Percentiles rank a stretch among this genome's conserved stretches.
Conservation (phyloP, 169 alveolate genomes). For the Cryptosporidium sp. region DNA sequence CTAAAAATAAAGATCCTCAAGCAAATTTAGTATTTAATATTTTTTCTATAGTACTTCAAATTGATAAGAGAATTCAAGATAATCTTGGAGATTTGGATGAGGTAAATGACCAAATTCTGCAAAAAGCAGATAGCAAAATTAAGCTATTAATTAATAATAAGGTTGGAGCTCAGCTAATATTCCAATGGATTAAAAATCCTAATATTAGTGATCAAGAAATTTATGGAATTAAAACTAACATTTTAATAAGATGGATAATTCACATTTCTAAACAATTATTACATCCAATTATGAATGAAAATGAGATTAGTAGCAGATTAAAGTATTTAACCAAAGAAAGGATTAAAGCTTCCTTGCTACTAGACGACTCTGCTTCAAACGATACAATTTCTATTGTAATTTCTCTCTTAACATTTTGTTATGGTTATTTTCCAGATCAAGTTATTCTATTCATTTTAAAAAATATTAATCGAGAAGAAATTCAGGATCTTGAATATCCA, state of each 20-base stretch:
- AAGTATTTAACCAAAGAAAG: conserved; percentile 19
- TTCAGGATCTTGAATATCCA: not conserved
- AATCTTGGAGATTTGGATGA: conserved; percentile 25
- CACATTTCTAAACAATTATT: conserved; percentile 37
- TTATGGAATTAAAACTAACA: conserved; percentile 8
- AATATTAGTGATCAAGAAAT: not conserved
- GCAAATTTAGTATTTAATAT: conserved; percentile 5
- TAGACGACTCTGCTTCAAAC: conserved; percentile 30
- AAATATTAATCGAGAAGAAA: conserved; percentile 6
- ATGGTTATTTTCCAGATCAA: conserved; percentile 35
- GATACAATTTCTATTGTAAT: conserved; percentile 46
- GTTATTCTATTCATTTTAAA: conserved; percentile 2
- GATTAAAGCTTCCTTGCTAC: conserved; percentile 15
- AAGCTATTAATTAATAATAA: conserved; percentile 28
- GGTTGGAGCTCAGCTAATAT: conserved; percentile 33
- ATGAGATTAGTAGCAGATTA: conserved; percentile 21
- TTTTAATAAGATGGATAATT: conserved; percentile 25
- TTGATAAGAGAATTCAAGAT: conserved; percentile 11
- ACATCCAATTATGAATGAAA: conserved; percentile 37
- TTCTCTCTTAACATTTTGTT: conserved; percentile 37
- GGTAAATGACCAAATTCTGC: not conserved
- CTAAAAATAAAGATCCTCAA: not conserved
- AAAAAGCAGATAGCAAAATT: conserved; percentile 6
- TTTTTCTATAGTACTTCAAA: conserved; percentile 19
- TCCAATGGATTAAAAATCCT: conserved; percentile 32